Conservation (phyloP, 2,329 filamentous ascomycete genomes). For the Nemania abortiva region DNA sequence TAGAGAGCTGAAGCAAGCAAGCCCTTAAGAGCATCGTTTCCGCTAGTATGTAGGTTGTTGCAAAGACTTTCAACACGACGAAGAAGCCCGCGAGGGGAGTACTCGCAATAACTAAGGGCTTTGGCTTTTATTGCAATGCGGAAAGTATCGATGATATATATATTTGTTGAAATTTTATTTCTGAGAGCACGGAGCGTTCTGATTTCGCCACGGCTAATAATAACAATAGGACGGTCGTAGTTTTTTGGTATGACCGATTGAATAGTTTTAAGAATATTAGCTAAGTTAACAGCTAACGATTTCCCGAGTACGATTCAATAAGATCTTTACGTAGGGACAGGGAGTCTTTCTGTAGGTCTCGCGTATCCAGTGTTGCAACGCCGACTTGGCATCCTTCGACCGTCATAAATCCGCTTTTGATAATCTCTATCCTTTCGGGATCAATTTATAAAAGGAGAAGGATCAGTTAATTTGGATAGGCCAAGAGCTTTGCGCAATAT, state of each 20-base stretch:
- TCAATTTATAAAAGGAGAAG: neutral
- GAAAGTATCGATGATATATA: neutral
- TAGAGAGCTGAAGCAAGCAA: neutral
- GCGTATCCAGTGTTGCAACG: constrained; percentile 8
- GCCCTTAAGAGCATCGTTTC: constrained; percentile 8
- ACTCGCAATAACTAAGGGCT: neutral
- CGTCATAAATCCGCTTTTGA: neutral
- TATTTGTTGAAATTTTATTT: neutral
- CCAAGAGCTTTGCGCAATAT: constrained; percentile 6
- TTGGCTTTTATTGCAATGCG: neutral
- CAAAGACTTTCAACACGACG: neutral
- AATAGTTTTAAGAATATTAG: neutral
- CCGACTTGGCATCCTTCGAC: constrained; percentile 1
- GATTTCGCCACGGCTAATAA: neutral
- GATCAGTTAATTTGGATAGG: too few species aligned
- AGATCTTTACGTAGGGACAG: neutral
- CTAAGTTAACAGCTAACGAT: neutral
- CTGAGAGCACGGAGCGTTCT: neutral
- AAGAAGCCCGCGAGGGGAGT: neutral
- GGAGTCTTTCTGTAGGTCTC: neutral
- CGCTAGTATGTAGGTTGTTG: neutral
- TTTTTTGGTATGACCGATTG: neutral
- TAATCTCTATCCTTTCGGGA: neutral
- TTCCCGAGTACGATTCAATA: neutral
- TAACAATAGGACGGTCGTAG: neutral